Base-by-base conservation (phyloP, 495 filamentous ascomycete genomes). In the Penicillium paradoxum region DNA sequence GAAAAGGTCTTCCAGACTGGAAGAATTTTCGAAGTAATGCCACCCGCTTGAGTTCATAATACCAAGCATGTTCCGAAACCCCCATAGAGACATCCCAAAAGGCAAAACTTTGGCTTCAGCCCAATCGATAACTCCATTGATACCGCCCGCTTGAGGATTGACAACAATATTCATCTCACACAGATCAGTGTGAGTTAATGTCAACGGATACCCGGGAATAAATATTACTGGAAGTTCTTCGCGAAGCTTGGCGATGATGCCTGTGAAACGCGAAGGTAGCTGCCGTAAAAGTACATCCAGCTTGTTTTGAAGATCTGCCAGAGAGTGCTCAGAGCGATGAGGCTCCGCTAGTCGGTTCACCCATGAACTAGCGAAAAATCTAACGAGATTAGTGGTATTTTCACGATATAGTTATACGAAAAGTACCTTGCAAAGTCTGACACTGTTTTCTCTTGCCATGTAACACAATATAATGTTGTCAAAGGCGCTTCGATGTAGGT, bases 111-210 rank as follows among this genome's bases (percentile, higher is more conserved):
- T 71, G 30, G 73, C 63, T 29, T 78, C 71, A 32, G 71, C 68
- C 73, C 69, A 77, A 63, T 79, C 75, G 30, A 79, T 51, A 49
- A 74, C 63, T 24, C 73, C 73, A 19, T 63, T 77, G 45, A 77
- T 73, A 46, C 63, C 39, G 21, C 72, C 71, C 4, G 59, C 71
- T 54, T 59, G 36, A 5, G 66, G 60, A 38, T 76, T 65, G 24
- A 74, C 50, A 6, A 78, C 54, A 18, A 78, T 65, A 63, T 77
- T 79, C 44, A 74, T 73, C 37, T 65, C 58, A 46, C 64, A 71
- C 30, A 82, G 62, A 56, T 80, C 76, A 10, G 57, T 65, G 53
- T 80, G 73, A 13, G 64, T 76, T 33, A 80, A 73, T 49, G 75
- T 64, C 15, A 74, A 68, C n/a, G n/a, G n/a, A n/a, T n/a, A n/a